Evolutionary conservation across 805 yeast genomes (phyloP), one percentile per base, ranked within the genome.

Genomic region (Maudiozyma bulderi): DNA sequence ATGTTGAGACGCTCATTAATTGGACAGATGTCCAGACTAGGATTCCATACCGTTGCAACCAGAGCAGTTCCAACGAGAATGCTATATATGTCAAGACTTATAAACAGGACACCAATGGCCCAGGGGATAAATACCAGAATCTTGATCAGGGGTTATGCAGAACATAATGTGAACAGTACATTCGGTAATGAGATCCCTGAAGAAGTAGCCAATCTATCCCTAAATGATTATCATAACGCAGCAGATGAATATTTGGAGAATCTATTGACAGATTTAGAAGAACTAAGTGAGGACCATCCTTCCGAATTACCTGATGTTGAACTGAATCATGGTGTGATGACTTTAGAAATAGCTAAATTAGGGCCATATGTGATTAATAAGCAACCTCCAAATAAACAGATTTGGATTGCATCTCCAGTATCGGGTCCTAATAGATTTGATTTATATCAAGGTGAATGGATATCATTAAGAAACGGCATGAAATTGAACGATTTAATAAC

Each of bases 341-440:
- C 91, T 1, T 64, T 93, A 50, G 78, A 73, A 6, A 58, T 86
- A 14, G 86, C 91, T 3, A 77, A 81, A 1, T 71, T 73, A 14
- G 98, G 97, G 1, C 77, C 90, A 0, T 93, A 93, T 62, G 95
- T 93, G 31, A 82, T 93, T 61, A 93, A 93, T 71, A 91, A 89
- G 62, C 98, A 93, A 68, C 99, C 99, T 1, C 97, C 99, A 3
- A 93, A 89, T 68, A 84, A 86, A 67, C 99, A 93, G 65, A 84
- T 93, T 32, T 93, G 99, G 99, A 74, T 91, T 47, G 80, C 95
- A 51, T 85, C 95, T 42, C 99, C 99, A 0, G 61, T 88, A 3
- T 84, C 95, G 7, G 99, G 99, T 0, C 99, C 99, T 6, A 88
- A 89, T 61, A 69, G 85, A 55, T 85, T 80, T 59, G 98, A 93